Evolutionary conservation across 2,329 filamentous ascomycete genomes (phyloP).

Genomic region (Diaporthe batatas): DNA sequence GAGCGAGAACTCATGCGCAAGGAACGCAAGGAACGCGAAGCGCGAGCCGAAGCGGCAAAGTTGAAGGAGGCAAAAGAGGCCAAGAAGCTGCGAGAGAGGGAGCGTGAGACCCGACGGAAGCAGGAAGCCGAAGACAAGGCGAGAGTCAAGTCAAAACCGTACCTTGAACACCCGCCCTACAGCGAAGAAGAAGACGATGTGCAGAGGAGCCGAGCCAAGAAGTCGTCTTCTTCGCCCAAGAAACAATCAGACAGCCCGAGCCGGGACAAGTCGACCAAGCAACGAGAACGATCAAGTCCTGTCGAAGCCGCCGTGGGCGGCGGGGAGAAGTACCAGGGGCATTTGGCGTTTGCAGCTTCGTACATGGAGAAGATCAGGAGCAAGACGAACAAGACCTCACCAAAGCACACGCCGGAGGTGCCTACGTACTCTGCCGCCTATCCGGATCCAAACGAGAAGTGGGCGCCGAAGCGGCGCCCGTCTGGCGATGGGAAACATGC

Average conservation of each 20-base stretch:
- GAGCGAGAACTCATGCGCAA: constrained; percentile 52
- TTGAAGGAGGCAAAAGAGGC: constrained; percentile 4
- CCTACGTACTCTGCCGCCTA: constrained; percentile 38
- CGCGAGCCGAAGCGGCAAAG: constrained; percentile 24
- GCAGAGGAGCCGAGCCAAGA: constrained; percentile 47
- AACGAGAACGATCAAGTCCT: constrained; percentile 37
- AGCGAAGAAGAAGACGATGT: constrained; percentile 47
- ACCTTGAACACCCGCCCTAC: constrained; percentile 45
- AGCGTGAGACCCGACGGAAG: constrained; percentile 45
- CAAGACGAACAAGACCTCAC: constrained; percentile 42
- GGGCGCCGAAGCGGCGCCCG: constrained; percentile 18
- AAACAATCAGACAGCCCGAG: constrained; percentile 47
- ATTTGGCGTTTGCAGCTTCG: constrained; percentile 43
- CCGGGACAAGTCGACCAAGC: constrained; percentile 44
- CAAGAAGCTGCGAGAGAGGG: constrained; percentile 41
- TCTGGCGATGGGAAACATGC: constrained; percentile 43
- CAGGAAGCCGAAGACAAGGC: constrained; percentile 50
- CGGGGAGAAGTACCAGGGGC: constrained; percentile 39
- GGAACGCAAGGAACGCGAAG: constrained; percentile 45
- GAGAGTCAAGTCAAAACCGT: constrained; percentile 45
- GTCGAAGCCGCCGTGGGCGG: constrained; percentile 22
- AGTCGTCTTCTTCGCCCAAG: constrained; percentile 46
- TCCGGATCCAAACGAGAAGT: constrained; percentile 42
- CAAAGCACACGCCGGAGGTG: constrained; percentile 27
- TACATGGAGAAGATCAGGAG: constrained; percentile 43